Base-by-base conservation (phyloP, 257 asterid genomes). In the Nicotiana noctiflora region DNA sequence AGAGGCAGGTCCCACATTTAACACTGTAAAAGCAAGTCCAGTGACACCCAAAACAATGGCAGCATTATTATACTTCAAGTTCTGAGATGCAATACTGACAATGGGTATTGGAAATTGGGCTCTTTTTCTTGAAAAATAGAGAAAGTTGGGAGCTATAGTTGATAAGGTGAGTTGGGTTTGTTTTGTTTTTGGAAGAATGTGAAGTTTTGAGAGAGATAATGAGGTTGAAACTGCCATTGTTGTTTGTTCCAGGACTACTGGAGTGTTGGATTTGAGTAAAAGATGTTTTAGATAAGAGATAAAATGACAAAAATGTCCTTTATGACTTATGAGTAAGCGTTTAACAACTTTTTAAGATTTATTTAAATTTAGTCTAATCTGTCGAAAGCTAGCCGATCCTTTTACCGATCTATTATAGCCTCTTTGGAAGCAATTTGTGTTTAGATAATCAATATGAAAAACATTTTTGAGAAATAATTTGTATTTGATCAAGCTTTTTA, bases 31-130 rank as follows among this genome's bases (percentile, higher is more conserved):
- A 79, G 90, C 88, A 77, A 91, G 83, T 79, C 93, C 97, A 85
- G 92, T 89, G 74, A 89, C 92, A 72, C 95, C 93, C 25, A 90
- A 34, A 72, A 92, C 80, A 84, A 84, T 25, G 75, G 82, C 63
- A 15, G 5, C 40, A 81, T 40, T 40, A 40, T 84, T 40, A 40
- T 84, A 64, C 65, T 85, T 86, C 21, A 89, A 81, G 83, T 81
- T 79, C 74, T 66, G 80, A 61, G 85, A 82, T 27, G 40, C 14
- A 32, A 31, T 72, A 27, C 46, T 72, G 72, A 37, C 25, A 51
- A 68, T 46, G 80, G 82, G 79, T 68, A 31, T 72, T 49, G 81
- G 82, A 49, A 81, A 52, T 77, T 77, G 75, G 61, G 86, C 46
- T 66, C 34, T 82, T 82, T 81, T 80, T 34, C 82, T 78, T 8